A percentile compares a stretch with the other conserved stretches of the same genome.
phyloP scores from a whole-genome alignment of 1,284 basidiomycete genomes.

The Rhodotorula sp. region DNA sequence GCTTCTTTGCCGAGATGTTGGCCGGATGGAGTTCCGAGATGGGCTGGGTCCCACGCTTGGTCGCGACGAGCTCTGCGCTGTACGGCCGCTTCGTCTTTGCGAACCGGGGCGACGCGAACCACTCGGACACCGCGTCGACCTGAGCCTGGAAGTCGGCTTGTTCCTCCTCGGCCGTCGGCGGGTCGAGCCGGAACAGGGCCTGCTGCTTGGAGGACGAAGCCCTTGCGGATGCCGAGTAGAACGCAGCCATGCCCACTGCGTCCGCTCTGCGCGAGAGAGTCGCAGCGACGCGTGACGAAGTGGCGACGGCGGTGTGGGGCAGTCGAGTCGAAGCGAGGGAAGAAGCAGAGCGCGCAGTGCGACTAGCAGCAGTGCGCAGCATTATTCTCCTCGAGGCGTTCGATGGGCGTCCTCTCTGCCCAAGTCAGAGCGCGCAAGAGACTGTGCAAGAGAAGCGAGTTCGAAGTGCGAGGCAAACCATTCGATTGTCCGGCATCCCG shows the following conservation, averaged over 20 bases:
- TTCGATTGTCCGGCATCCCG: neutral
- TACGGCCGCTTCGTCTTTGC: slow-evolving; percentile 73
- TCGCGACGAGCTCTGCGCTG: slow-evolving; percentile 70
- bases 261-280: neutral
- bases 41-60: slow-evolving; percentile 84
- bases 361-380: slow-evolving; percentile 8
- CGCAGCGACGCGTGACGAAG: neutral
- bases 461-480: neutral
- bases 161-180: slow-evolving; percentile 67
- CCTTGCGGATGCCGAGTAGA: neutral
- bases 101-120: slow-evolving; percentile 75
- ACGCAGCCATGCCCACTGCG: neutral
- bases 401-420: neutral
- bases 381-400: neutral
- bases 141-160: slow-evolving; percentile 64
- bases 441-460: neutral
- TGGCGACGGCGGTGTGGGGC: neutral
- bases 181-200: slow-evolving; percentile 60
- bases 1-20: slow-evolving; percentile 76
- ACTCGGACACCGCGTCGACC: slow-evolving; percentile 64
- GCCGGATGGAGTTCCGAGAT: slow-evolving; percentile 69
- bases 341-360: neutral
- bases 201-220: neutral
- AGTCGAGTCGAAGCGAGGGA: neutral
- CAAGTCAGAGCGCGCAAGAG: neutral